Conservation (phyloP, 2,329 filamentous ascomycete genomes). For the Calcarisporium arbuscula region DNA sequence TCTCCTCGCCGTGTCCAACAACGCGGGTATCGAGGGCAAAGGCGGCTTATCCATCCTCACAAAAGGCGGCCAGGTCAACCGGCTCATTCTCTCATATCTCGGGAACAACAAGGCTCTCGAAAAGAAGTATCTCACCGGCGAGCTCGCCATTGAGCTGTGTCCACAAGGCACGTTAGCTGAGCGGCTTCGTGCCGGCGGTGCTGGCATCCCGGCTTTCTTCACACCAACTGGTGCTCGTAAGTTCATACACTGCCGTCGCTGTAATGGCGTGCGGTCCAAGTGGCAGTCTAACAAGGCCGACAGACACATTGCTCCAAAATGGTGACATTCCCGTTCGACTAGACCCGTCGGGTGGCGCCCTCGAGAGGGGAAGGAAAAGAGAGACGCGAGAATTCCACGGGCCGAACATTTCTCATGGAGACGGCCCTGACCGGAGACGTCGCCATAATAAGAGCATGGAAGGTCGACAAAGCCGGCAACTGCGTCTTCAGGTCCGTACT, state of each 20-base stretch:
- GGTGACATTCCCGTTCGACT: constrained; percentile 62
- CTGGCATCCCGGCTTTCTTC: constrained; percentile 75
- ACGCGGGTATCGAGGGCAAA: constrained; percentile 64
- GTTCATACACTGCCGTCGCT: constrained; percentile 15
- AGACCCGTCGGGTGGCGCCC: constrained; percentile 50
- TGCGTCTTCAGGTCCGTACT: constrained; percentile 63
- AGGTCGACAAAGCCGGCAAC: constrained; percentile 71
- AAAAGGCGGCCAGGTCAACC: constrained; percentile 61
- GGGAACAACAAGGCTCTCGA: constrained; percentile 74
- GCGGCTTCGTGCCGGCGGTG: constrained; percentile 64
- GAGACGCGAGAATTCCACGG: constrained; percentile 70
- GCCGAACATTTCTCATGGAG: constrained; percentile 70
- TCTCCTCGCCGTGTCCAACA: constrained; percentile 74
- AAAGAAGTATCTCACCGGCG: constrained; percentile 66
- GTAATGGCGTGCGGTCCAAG: too few species aligned
- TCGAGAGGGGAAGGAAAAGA: constrained; percentile 58
- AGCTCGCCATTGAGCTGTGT: constrained; percentile 69
- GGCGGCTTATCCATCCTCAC: constrained; percentile 64
- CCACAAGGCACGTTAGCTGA: constrained; percentile 72
- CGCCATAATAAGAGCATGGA: constrained; percentile 70
- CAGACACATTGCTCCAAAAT: constrained; percentile 60
- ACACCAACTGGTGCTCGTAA: constrained; percentile 66
- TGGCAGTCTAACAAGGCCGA: too few species aligned
- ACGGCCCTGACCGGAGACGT: constrained; percentile 69
- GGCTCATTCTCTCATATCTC: constrained; percentile 69